Evolutionary conservation across 148 eudicot genomes (phyloP).

Genomic region (Camellia lanceoleosa): DNA sequence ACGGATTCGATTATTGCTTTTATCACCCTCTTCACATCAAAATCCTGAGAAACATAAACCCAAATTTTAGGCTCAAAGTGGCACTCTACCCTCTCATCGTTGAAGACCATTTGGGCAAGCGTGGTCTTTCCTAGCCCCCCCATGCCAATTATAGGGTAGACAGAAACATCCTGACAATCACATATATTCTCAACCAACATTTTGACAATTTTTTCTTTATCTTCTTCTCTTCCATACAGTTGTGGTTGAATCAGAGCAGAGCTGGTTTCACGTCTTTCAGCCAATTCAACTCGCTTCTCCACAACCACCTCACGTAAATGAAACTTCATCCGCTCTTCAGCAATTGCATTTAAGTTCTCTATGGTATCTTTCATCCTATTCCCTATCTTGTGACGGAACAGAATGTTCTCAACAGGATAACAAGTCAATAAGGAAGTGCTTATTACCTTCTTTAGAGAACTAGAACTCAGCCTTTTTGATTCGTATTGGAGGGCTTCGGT

Average conservation of each 20-base stretch:
- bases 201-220: too few species aligned
- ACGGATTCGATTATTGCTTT: not conserved
- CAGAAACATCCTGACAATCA: not conserved
- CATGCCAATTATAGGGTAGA: slow-evolving; percentile 2
- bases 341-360: not conserved
- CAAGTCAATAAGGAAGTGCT: not conserved
- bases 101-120: not conserved
- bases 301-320: not conserved
- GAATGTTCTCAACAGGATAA: not conserved
- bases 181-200: not conserved
- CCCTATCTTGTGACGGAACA: not conserved
- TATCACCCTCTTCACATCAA: not conserved
- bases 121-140: not conserved
- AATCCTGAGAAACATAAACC: not conserved
- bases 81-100: not conserved
- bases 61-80: not conserved
- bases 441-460: not conserved
- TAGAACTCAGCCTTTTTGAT: too few species aligned
- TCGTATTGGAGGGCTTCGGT: not conserved
- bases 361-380: not conserved
- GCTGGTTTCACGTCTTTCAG: too few species aligned
- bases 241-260: too few species aligned
- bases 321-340: not conserved
- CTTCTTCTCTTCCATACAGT: too few species aligned
- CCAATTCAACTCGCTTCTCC: not conserved